Conservation (phyloP, 768 basidiomycete species). For the Podaxis sp. region DNA sequence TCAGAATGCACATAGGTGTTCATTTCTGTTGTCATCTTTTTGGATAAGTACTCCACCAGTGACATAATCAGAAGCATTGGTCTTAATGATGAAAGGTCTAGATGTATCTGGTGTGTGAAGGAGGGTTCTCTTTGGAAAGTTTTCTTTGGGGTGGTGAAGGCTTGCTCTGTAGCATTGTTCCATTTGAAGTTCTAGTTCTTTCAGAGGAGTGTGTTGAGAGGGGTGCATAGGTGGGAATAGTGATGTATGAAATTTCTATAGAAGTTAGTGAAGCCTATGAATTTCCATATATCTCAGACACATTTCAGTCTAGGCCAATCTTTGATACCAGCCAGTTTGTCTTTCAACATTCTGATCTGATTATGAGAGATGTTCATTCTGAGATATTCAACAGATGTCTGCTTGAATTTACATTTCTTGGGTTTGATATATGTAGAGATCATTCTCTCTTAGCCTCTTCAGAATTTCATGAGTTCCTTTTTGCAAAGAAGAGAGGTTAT, state of each 20-base stretch:
- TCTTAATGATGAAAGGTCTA: too few relatives aligned
- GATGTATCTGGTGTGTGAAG: too few relatives aligned
- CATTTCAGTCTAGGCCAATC: conserved; percentile 35
- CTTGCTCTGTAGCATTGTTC: too few relatives aligned
- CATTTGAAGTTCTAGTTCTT: too few relatives aligned
- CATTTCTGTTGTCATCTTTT: too few relatives aligned
- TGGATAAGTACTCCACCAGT: too few relatives aligned
- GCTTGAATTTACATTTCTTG: conserved; percentile 11
- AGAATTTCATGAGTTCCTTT: neutral
- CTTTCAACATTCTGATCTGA: conserved; percentile 29
- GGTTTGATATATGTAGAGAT: conserved; percentile 7
- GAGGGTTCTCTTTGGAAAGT: too few relatives aligned
- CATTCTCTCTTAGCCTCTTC: neutral
- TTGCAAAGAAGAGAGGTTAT: neutral
- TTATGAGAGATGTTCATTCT: neutral
- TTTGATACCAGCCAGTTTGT: conserved; percentile 34
- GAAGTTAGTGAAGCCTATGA: conserved; percentile 46
- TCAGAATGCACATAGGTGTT: too few relatives aligned
- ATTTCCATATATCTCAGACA: conserved; percentile 33
- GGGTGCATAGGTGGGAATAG: conserved; percentile 21
- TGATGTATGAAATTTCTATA: conserved; percentile 38
- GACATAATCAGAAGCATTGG: too few relatives aligned
- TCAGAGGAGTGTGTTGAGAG: too few relatives aligned
- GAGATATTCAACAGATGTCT: conserved; percentile 5
- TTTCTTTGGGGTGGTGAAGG: too few relatives aligned